phyloP scores from a whole-genome alignment of 495 filamentous ascomycete genomes.

The Neurospora sp. region DNA sequence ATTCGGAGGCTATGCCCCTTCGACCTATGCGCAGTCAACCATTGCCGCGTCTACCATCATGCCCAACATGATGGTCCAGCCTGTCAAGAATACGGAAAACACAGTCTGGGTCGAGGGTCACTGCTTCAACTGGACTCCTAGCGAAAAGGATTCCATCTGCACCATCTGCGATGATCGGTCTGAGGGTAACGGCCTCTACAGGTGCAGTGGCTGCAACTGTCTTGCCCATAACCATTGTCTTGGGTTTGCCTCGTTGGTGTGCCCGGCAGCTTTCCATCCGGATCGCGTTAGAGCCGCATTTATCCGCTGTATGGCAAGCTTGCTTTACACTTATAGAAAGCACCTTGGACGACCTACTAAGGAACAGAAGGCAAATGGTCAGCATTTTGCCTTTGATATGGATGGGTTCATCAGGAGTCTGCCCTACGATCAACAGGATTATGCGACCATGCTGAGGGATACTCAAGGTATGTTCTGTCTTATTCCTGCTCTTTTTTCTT shows the following conservation, averaged over 20 bases:
- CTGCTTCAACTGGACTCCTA: conserved; percentile 63
- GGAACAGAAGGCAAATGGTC: conserved; percentile 77
- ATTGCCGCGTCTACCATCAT: conserved; percentile 98
- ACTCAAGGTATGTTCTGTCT: conserved; percentile 62
- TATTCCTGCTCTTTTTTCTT: conserved; percentile 6
- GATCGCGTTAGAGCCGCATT: conserved; percentile 90
- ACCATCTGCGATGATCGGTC: conserved; percentile 81
- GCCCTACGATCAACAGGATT: conserved; percentile 83
- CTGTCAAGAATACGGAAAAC: conserved; percentile 75
- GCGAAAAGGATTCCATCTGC: conserved; percentile 62
- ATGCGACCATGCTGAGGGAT: conserved; percentile 75
- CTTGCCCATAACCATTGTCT: conserved; percentile 73
- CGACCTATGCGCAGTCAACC: conserved; percentile 91
- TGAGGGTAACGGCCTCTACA: conserved; percentile 78
- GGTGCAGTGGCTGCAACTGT: conserved; percentile 68
- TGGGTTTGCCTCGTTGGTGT: conserved; percentile 72
- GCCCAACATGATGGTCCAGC: conserved; percentile 78
- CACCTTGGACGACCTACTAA: conserved; percentile 61
- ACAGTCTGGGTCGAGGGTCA: conserved; percentile 92
- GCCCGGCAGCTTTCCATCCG: conserved; percentile 78
- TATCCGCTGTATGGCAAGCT: conserved; percentile 83
- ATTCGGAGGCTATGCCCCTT: conserved; percentile 79
- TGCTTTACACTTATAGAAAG: conserved; percentile 93
- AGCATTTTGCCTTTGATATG: conserved; percentile 91
- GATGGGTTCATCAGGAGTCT: conserved; percentile 84